Evolutionary conservation across 1,139 yeast species (phyloP).

Genomic region (Entelexis paramagnoliae): DNA sequence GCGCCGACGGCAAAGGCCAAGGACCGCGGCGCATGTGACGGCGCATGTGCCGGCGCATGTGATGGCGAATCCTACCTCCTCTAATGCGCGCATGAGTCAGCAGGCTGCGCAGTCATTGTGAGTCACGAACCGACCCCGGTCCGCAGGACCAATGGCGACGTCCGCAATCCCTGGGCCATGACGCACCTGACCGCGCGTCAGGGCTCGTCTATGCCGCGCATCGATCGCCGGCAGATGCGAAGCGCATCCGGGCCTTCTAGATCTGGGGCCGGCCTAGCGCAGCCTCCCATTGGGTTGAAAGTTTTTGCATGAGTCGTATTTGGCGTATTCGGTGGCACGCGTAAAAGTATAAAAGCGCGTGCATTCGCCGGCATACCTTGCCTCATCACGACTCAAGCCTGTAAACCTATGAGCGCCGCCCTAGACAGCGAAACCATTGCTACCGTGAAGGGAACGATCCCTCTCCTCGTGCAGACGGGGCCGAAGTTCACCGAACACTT

Average conservation of each 20-base stretch:
- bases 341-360: no score
- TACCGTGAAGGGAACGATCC: background rate
- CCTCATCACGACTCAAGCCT: no score
- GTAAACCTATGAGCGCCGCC: background rate
- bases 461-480: slow-evolving; percentile 2
- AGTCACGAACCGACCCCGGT: background rate
- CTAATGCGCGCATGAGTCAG: no score
- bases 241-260: background rate
- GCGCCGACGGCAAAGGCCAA: no score
- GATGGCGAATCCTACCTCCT: no score
- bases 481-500: background rate
- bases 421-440: background rate
- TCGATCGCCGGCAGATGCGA: background rate
- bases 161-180: no score
- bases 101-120: no score
- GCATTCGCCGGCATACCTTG: no score
- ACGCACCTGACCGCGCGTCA: background rate
- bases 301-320: background rate
- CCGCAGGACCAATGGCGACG: background rate
- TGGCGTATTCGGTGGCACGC: background rate
- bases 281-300: background rate
- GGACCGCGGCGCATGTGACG: no score
- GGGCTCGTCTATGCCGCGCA: background rate
- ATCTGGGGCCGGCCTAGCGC: background rate
- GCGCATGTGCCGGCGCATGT: no score